Percentiles rank a stretch among this genome's conserved stretches.
Conservation (phyloP, 768 basidiomycete genomes). For the Collybiopsis confluens region DNA sequence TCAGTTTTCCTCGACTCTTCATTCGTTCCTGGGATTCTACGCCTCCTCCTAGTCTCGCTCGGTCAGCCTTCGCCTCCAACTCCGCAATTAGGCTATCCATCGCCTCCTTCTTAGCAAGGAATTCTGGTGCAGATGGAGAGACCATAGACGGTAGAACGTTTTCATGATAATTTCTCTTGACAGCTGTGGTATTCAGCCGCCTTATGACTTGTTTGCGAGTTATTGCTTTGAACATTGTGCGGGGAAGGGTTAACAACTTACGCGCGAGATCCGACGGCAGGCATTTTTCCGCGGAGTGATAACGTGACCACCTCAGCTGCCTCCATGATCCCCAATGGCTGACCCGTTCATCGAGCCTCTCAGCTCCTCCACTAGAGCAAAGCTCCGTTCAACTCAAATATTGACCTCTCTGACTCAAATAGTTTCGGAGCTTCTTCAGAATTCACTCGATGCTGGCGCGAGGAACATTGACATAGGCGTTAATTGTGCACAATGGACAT, state of each 20-base stretch:
- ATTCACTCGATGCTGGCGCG: slow-evolving; percentile 81
- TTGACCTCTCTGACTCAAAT: slow-evolving; percentile 78
- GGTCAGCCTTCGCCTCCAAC: slow-evolving; percentile 53
- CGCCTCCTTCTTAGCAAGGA: slow-evolving; percentile 55
- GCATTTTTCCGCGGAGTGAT: background rate
- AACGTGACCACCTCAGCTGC: background rate
- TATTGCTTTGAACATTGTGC: background rate
- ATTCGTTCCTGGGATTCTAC: slow-evolving; percentile 70
- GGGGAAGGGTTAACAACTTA: too few relatives aligned
- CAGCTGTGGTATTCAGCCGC: background rate
- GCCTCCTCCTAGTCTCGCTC: slow-evolving; percentile 69
- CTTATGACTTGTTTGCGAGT: background rate
- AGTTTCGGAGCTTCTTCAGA: slow-evolving; percentile 84
- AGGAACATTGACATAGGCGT: slow-evolving; percentile 66
- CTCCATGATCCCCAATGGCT: background rate
- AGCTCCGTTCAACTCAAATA: slow-evolving; percentile 79
- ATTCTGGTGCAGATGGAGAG: slow-evolving; percentile 69
- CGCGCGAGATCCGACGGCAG: background rate
- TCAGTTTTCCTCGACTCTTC: slow-evolving; percentile 72
- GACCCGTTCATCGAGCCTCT: slow-evolving; percentile 39
- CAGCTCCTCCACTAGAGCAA: slow-evolving; percentile 57
- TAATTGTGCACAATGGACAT: slow-evolving; percentile 72
- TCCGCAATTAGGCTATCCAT: slow-evolving; percentile 71
- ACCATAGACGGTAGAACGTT: slow-evolving; percentile 70
- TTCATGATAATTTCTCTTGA: slow-evolving; percentile 50